phyloP scores from a whole-genome alignment of 1,139 yeast genomes.

The Taphrina pruni region DNA sequence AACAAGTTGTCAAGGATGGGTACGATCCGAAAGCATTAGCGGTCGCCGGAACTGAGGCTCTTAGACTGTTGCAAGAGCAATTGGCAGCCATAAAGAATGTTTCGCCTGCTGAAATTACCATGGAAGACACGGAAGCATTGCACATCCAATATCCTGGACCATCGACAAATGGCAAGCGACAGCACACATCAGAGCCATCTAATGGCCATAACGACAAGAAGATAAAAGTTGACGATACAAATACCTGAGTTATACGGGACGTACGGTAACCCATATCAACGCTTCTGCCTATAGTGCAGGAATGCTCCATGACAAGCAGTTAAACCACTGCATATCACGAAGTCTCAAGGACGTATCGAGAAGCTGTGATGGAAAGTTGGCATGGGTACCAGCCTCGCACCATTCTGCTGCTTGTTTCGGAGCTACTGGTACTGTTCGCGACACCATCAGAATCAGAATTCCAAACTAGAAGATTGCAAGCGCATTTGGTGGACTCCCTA shows the following conservation, averaged over 20 bases:
- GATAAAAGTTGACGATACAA: background rate
- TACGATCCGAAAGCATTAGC: constrained; percentile 34
- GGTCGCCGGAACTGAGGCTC: constrained; percentile 31
- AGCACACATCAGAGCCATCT: background rate
- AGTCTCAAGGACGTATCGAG: too few relatives aligned
- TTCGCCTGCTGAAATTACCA: constrained; percentile 4
- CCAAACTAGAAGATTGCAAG: constrained; percentile 49
- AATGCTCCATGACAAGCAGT: too few relatives aligned
- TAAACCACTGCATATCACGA: too few relatives aligned
- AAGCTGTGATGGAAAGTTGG: too few relatives aligned
- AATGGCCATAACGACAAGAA: constrained; percentile 14
- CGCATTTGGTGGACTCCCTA: constrained; percentile 51
- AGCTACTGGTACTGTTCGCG: too few relatives aligned
- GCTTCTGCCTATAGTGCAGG: too few relatives aligned
- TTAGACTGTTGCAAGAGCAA: constrained; percentile 33
- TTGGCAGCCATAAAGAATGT: constrained; percentile 16
- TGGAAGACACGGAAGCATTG: constrained; percentile 1
- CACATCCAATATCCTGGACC: background rate
- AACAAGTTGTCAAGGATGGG: constrained; percentile 34
- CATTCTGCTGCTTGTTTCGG: too few relatives aligned
- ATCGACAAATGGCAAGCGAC: constrained; percentile 9
- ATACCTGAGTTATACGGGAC: background rate
- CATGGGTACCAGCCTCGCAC: too few relatives aligned
- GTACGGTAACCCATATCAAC: too few relatives aligned
- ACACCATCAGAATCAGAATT: too few relatives aligned